A percentile compares a stretch with the other conserved stretches of the same genome.
Evolutionary conservation across 495 filamentous ascomycete species (phyloP).

Genomic region (Xylaria curta): DNA sequence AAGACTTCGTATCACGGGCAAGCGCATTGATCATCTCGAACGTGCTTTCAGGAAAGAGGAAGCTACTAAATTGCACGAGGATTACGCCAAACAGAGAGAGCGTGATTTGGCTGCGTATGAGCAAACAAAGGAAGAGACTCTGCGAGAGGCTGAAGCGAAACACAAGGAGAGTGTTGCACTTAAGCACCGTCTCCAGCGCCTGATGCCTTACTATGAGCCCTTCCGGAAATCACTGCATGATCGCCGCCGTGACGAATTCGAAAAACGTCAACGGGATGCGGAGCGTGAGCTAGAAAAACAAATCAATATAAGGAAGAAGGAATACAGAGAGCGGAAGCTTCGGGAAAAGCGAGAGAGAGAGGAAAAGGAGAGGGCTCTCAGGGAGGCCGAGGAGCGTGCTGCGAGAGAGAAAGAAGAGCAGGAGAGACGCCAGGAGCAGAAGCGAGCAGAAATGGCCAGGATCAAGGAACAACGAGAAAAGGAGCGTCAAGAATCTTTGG

Average conservation of each 20-base stretch:
- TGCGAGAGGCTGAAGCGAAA: slow-evolving; percentile 81
- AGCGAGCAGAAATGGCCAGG: slow-evolving; percentile 65
- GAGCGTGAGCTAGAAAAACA: slow-evolving; percentile 89
- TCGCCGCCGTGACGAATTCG: slow-evolving; percentile 92
- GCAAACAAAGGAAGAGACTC: slow-evolving; percentile 71
- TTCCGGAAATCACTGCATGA: slow-evolving; percentile 82
- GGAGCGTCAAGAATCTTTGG: slow-evolving; percentile 69
- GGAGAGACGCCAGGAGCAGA: slow-evolving; percentile 71
- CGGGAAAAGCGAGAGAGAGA: slow-evolving; percentile 82
- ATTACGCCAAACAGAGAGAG: slow-evolving; percentile 85
- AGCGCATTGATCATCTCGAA: slow-evolving; percentile 97
- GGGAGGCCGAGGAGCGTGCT: slow-evolving; percentile 85
- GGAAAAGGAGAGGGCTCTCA: slow-evolving; percentile 72
- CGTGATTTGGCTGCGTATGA: slow-evolving; percentile 83
- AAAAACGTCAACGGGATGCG: slow-evolving; percentile 86
- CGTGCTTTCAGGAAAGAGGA: slow-evolving; percentile 96
- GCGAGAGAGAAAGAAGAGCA: slow-evolving; percentile 84
- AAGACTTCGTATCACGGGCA: slow-evolving; percentile 86
- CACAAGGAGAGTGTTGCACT: slow-evolving; percentile 87
- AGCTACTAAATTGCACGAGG: slow-evolving; percentile 84
- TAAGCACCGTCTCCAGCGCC: slow-evolving; percentile 85
- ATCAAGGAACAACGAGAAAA: slow-evolving; percentile 83
- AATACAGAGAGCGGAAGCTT: slow-evolving; percentile 73
- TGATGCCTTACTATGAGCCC: slow-evolving; percentile 79
- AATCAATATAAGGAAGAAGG: slow-evolving; percentile 84